phyloP scores from a whole-genome alignment of 1,284 basidiomycete species.

The Rhizoctonia solani region DNA sequence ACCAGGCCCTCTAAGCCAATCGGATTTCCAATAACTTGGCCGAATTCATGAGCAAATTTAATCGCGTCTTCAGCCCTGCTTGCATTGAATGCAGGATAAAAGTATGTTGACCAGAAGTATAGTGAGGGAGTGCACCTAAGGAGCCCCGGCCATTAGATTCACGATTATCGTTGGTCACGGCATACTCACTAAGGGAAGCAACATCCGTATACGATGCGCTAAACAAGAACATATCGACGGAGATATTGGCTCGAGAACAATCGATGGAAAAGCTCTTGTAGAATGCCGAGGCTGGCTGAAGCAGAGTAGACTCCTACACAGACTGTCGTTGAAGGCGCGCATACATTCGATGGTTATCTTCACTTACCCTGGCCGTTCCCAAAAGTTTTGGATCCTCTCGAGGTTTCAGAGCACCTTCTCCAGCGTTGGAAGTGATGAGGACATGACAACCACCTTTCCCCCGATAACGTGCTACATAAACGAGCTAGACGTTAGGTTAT shows the following conservation, averaged over 20 bases:
- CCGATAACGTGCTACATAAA: slow-evolving; percentile 75
- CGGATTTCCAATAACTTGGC: slow-evolving; percentile 88
- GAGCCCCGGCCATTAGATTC: slow-evolving; percentile 11
- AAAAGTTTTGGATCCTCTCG: slow-evolving; percentile 96
- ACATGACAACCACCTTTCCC: slow-evolving; percentile 93
- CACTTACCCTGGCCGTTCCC: slow-evolving; percentile 83
- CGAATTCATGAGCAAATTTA: slow-evolving; percentile 98
- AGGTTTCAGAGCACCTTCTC: slow-evolving; percentile 91
- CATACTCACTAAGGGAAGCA: slow-evolving; percentile 74
- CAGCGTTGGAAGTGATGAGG: slow-evolving; percentile 87
- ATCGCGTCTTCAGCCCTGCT: slow-evolving; percentile 91
- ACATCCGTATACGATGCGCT: slow-evolving; percentile 93
- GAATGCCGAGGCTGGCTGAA: slow-evolving; percentile 89
- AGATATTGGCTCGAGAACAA: slow-evolving; percentile 95
- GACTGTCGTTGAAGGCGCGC: not conserved
- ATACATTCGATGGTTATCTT: slow-evolving; percentile 36
- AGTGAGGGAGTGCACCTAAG: slow-evolving; percentile 88
- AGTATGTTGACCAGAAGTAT: slow-evolving; percentile 99
- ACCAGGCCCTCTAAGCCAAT: slow-evolving; percentile 98
- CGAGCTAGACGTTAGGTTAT: slow-evolving; percentile 4
- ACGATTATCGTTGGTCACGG: not conserved
- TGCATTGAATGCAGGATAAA: slow-evolving; percentile 98
- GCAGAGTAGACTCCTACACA: slow-evolving; percentile 75
- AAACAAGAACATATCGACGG: slow-evolving; percentile 99
- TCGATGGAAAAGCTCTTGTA: slow-evolving; percentile 99